Percentiles rank a stretch among this genome's conserved stretches.
phyloP scores from a whole-genome alignment of 352 stramenopile genomes.

The Halophytophthora batemanensis region DNA sequence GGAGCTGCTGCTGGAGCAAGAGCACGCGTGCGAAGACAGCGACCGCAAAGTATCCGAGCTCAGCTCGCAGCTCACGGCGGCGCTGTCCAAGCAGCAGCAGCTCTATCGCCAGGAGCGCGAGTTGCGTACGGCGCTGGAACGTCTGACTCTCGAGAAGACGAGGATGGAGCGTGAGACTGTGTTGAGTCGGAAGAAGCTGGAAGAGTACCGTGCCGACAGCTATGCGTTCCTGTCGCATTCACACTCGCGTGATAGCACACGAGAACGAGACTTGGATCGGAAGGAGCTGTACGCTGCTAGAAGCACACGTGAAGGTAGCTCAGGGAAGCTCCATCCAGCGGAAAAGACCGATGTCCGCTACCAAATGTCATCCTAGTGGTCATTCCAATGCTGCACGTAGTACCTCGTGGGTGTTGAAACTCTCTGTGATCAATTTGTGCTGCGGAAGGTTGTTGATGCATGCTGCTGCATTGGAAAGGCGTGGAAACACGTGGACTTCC shows the following conservation, averaged over 20 bases:
- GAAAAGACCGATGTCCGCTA: conserved; percentile 29
- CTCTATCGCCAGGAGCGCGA: conserved; percentile 72
- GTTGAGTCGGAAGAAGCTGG: conserved; percentile 51
- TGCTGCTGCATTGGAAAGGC: too few species aligned
- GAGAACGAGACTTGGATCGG: conserved; percentile 6
- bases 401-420: too few species aligned
- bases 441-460: too few species aligned
- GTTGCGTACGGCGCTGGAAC: conserved; percentile 51
- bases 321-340: conserved; percentile 12
- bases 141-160: conserved; percentile 59
- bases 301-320: conserved; percentile 1
- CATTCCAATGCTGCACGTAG: background rate
- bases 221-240: conserved; percentile 25
- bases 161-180: conserved; percentile 59
- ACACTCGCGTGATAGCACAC: conserved; percentile 11
- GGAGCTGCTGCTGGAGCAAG: conserved; percentile 52
- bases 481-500: too few species aligned
- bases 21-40: conserved; percentile 63
- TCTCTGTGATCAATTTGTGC: too few species aligned
- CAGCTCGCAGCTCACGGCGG: conserved; percentile 60
- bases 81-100: conserved; percentile 72
- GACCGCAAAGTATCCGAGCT: conserved; percentile 69
- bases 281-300: conserved; percentile 2
- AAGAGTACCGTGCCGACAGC: conserved; percentile 51
- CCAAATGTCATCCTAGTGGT: conserved; percentile 27